These are phyloP conservation scores for Panicum miliaceum DNA, from an alignment of 176 grass and related monocot genomes.

Conservation along the genomic window DNA sequence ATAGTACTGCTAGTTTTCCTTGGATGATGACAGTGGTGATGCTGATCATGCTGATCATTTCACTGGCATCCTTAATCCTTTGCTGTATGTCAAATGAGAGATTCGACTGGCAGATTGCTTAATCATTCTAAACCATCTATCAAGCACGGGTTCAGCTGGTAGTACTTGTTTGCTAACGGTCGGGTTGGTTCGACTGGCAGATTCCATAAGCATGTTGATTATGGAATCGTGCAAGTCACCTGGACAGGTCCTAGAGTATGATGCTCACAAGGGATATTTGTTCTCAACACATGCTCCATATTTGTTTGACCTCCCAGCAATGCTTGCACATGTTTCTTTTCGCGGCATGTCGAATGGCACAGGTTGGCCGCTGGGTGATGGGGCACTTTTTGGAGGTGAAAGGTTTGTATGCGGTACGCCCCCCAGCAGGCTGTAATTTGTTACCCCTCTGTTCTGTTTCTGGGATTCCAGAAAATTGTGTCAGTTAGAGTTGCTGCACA, in stretches of 20 bases:
- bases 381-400: not conserved
- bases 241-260: not conserved
- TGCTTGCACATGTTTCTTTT: not conserved
- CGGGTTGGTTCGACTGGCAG: not conserved
- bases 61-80: not conserved
- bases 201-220: not conserved
- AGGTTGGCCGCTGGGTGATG: not conserved
- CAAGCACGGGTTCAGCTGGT: not conserved
- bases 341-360: not conserved
- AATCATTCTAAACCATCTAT: conserved; percentile 24
- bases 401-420: not conserved
- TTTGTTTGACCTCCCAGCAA: not conserved
- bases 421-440: too few species aligned
- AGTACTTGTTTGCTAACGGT: not conserved
- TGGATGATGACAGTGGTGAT: conserved; percentile 43
- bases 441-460: too few species aligned
- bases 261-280: not conserved
- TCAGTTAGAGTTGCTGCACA: too few species aligned
- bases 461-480: too few species aligned
- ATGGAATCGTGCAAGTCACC: not conserved
- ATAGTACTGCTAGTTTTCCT: conserved; percentile 41
- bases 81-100: conserved; percentile 28
- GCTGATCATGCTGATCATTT: conserved; percentile 15
- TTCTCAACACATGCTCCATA: not conserved
- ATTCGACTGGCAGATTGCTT: conserved; percentile 15